Percentiles rank a stretch among this genome's conserved stretches.
Conservation (phyloP, 495 filamentous ascomycete genomes). For the Annulohypoxylon stygium region DNA sequence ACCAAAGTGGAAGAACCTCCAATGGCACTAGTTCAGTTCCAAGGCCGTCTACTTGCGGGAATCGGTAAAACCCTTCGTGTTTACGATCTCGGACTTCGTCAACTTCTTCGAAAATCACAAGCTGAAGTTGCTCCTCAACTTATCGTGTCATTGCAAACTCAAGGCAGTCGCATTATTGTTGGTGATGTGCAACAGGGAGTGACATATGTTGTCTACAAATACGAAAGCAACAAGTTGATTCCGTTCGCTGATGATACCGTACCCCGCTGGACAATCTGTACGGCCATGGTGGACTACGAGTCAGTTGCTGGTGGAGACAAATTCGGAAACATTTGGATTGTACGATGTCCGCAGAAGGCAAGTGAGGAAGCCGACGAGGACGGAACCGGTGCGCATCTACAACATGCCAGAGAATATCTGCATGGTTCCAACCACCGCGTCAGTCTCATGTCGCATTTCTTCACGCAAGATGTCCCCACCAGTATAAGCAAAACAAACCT, state of each 20-base stretch:
- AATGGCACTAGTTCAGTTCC: slow-evolving; percentile 88
- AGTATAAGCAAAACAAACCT: slow-evolving; percentile 89
- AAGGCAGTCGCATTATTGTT: slow-evolving; percentile 91
- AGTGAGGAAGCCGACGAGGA: slow-evolving; percentile 94
- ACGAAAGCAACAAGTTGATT: slow-evolving; percentile 88
- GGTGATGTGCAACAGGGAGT: slow-evolving; percentile 93
- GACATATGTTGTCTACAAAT: slow-evolving; percentile 93
- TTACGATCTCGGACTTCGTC: slow-evolving; percentile 90
- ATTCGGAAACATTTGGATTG: slow-evolving; percentile 95
- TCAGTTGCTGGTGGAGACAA: slow-evolving; percentile 96
- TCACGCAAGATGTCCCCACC: slow-evolving; percentile 90
- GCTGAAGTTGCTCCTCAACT: slow-evolving; percentile 81
- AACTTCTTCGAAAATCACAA: slow-evolving; percentile 92
- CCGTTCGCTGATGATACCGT: slow-evolving; percentile 92
- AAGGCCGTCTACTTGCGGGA: slow-evolving; percentile 88
- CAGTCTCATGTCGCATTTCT: slow-evolving; percentile 87
- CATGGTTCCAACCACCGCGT: slow-evolving; percentile 89
- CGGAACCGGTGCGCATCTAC: slow-evolving; percentile 86
- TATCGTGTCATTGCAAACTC: slow-evolving; percentile 88
- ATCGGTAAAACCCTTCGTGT: slow-evolving; percentile 84
- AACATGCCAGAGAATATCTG: slow-evolving; percentile 88
- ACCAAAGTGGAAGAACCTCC: slow-evolving; percentile 91
- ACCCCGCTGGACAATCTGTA: slow-evolving; percentile 87
- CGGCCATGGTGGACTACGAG: slow-evolving; percentile 97
- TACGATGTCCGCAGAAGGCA: slow-evolving; percentile 87